Base-by-base conservation (phyloP, 345 rosid species). In the Raphanus sativus region DNA sequence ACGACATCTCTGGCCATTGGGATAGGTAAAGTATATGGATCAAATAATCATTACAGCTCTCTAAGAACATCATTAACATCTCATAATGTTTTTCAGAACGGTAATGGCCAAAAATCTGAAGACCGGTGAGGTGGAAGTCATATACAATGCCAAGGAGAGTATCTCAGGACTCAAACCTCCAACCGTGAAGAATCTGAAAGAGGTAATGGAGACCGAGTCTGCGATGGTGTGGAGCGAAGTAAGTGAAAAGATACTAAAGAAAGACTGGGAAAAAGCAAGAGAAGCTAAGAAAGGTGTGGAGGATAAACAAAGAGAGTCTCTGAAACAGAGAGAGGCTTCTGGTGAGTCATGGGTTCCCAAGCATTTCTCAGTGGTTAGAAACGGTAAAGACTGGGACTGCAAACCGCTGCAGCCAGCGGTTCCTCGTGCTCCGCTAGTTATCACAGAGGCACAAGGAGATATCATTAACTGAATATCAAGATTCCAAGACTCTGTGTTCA, bases 231-330 rank as follows among this genome's bases (percentile, higher is more conserved):
- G 98, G 97, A 73, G 89, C 26, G 86, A 81, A 68, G 85, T 89
- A 50, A 90, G 86, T 85, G 80, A 75, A 77, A 86, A 73, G 30
- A 86, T 94, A 38, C 55, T 92, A 55, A 83, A 62, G 54, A 77
- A 83, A 58, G 91, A 92, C 1, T 94, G 97, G 97, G 86, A 82
- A 56, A 87, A 81, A 81, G 97, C 95, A 17, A 83, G 80, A 16
- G 87, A 87, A 76, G 90, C 88, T 3, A 94, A 94, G 90, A 85
- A 70, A 12, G 71, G 36, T 1, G 73, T 91, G 3, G 98, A 94
- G 81, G 89, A 85, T 50, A 83, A 79, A 62, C 97, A 92, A 32
- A 88, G 98, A 69, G 81, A 77, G 75, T 50, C 77, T 1, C 60
- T 62, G 42, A 90, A 70, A 76, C 84, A 83, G 6, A 87, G 92